Base-by-base conservation (phyloP, 768 basidiomycete genomes). In the Podaxis sp. region DNA sequence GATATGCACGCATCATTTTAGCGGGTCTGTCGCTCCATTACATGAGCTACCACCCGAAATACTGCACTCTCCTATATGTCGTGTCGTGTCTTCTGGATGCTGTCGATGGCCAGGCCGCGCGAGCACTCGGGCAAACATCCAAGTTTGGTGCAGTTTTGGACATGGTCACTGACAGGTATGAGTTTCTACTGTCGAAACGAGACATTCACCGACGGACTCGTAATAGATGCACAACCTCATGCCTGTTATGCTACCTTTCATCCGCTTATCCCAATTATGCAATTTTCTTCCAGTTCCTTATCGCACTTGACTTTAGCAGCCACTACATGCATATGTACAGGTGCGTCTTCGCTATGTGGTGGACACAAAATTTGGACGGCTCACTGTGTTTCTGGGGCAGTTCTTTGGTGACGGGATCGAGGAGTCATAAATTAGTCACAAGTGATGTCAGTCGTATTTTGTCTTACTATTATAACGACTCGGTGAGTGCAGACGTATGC, bases 291-390 rank as follows among this genome's bases (percentile, higher is more conserved):
- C 95, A 97, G 76, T 90, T 93, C 78, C 86, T 99, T 65, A 99
- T 99, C 76, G 87, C 96, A 0, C 86, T 99, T 62, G 97, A 99
- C 74, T 99, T 99, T 74, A 90, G 92, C 69, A 96, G 94, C 68
- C 97, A 99, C 76, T 99, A 99, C 77, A 98, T 99, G 87, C 97
- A 99, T 75, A 99, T 99, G 97, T 97, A 98, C 75, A 97, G 96
- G 96, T 96, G 69, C 57, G 68, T 63, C 19, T 40, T 4, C 2
- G 28, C 11, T 61, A 52, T 13, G 48, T 13, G 48, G 17, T 42
- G 26, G 33, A 11, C 39, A 44, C 66, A 63, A 61, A 52, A 63
- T 69, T 54, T 12, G 24, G 22, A 73, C 58, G 1, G 24, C 53
- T 30, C n/a, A 51, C 17, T 22, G 42, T 59, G 26, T 19, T 17